Conservation (phyloP, 257 asterid species). For the Parsonsia alboflavescens region DNA sequence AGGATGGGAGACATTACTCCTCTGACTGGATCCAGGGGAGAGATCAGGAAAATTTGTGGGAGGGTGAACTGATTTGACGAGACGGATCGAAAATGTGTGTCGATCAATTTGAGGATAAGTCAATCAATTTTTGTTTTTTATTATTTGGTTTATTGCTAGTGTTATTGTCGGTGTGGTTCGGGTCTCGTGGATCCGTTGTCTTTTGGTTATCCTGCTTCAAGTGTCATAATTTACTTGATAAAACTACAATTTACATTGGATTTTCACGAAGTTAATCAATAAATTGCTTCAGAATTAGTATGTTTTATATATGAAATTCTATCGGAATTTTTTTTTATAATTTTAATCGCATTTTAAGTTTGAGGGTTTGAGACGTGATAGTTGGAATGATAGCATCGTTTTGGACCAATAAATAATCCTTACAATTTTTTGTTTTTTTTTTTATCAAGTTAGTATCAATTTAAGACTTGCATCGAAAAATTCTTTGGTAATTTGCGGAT, state of each 20-base stretch:
- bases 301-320: too few relatives aligned
- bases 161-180: background rate
- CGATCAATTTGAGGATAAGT: background rate
- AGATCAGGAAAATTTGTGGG: slow-evolving; percentile 2
- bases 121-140: background rate
- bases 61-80: background rate
- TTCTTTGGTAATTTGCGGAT: too few relatives aligned
- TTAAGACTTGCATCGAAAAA: too few relatives aligned
- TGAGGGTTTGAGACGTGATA: too few relatives aligned
- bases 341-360: too few relatives aligned
- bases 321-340: too few relatives aligned
- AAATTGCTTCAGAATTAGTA: background rate
- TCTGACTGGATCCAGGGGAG: background rate
- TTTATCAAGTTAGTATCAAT: too few relatives aligned
- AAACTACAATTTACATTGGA: background rate
- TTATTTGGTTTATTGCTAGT: background rate
- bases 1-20: slow-evolving; percentile 10
- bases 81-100: background rate
- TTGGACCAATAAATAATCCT: too few relatives aligned
- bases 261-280: background rate
- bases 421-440: too few relatives aligned
- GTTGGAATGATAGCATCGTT: too few relatives aligned
- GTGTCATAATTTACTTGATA: background rate
- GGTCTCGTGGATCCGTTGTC: background rate
- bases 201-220: background rate